phyloP scores from a whole-genome alignment of 805 yeast species.

The Suhomyces sp. region DNA sequence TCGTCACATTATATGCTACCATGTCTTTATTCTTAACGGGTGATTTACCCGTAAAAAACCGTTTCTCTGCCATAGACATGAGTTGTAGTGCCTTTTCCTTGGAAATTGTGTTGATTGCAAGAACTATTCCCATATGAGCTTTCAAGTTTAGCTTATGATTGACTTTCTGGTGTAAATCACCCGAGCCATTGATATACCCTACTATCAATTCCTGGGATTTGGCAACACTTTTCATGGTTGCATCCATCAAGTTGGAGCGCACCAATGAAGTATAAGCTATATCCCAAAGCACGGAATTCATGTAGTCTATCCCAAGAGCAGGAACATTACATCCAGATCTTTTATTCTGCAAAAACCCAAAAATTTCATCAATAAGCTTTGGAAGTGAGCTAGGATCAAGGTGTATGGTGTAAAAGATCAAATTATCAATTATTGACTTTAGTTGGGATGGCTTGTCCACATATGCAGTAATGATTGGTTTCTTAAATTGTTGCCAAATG shows the following conservation, averaged over 20 bases:
- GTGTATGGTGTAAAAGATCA: conserved; percentile 28
- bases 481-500: conserved; percentile 32
- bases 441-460: conserved; percentile 18
- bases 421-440: conserved; percentile 23
- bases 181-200: conserved; percentile 12
- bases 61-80: conserved; percentile 25
- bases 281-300: conserved; percentile 29
- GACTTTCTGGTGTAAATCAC: conserved; percentile 8
- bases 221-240: conserved; percentile 14
- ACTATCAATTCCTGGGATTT: conserved; percentile 32
- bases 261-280: conserved; percentile 17
- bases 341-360: conserved; percentile 17
- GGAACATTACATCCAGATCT: conserved; percentile 20
- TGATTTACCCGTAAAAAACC: conserved; percentile 14
- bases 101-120: conserved; percentile 27
- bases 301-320: conserved; percentile 18
- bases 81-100: conserved; percentile 26
- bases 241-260: neutral
- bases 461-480: conserved; percentile 21
- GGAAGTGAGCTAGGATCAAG: conserved; percentile 23
- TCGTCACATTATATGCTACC: conserved; percentile 22
- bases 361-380: conserved; percentile 16
- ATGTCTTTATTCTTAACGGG: conserved; percentile 18
- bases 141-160: conserved; percentile 22
- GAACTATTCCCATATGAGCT: conserved; percentile 38